Evolutionary conservation across 192 early-diverging fungal genomes (phyloP).

Genomic region (Backusella luteola): DNA sequence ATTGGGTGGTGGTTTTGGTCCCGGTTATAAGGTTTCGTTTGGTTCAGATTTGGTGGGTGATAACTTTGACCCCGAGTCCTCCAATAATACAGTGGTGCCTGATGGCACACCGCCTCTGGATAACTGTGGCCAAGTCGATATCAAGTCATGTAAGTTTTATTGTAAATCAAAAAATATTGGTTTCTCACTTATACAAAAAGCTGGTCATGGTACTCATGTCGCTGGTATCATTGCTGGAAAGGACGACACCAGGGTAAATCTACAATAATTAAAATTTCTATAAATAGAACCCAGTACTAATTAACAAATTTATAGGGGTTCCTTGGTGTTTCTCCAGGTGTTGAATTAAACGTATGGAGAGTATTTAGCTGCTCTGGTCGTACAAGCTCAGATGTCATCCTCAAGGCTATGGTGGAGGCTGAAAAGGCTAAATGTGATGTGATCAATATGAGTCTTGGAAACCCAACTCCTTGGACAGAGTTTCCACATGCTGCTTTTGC

Average conservation of each 20-base stretch:
- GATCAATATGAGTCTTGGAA: constrained; percentile 84
- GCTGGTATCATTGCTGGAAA: constrained; percentile 58
- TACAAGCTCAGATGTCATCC: constrained; percentile 68
- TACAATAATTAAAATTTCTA: background rate
- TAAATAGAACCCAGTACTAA: background rate
- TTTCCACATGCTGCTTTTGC: constrained; percentile 59
- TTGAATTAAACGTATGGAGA: constrained; percentile 76
- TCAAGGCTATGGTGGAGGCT: constrained; percentile 73
- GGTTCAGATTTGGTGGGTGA: constrained; percentile 63
- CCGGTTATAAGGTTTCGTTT: constrained; percentile 53
- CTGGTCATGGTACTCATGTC: constrained; percentile 71
- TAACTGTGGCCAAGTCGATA: constrained; percentile 36
- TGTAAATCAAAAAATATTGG: background rate
- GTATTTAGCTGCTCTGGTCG: constrained; percentile 78
- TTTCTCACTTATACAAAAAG: background rate
- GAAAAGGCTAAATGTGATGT: constrained; percentile 64
- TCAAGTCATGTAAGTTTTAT: constrained; percentile 8
- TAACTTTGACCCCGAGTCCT: constrained; percentile 14
- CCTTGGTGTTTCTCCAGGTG: constrained; percentile 63
- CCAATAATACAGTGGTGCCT: constrained; percentile 5
- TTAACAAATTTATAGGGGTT: constrained; percentile 30
- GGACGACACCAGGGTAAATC: constrained; percentile 28
- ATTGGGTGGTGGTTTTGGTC: constrained; percentile 62
- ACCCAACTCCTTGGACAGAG: constrained; percentile 57
- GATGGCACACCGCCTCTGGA: constrained; percentile 44